Evolutionary conservation across 148 eudicot genomes (phyloP).

Genomic region (Camellia lanceoleosa): DNA sequence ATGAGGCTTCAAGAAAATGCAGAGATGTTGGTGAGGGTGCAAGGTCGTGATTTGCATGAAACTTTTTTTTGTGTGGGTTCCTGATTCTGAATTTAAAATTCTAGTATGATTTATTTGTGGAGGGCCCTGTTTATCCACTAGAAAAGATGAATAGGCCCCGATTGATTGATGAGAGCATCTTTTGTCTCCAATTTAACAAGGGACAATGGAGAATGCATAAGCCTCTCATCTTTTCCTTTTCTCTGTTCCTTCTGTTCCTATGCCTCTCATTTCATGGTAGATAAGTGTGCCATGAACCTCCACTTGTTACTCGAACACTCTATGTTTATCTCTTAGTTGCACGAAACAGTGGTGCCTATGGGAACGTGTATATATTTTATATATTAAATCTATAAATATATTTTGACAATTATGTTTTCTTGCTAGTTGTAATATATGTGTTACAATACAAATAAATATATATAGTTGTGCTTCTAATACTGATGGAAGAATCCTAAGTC

Average conservation of each 20-base stretch:
- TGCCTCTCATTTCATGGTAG: constrained; percentile 30
- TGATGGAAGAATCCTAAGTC: no score
- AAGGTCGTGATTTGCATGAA: constrained; percentile 31
- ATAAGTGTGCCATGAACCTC: constrained; percentile 40
- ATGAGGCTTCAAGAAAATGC: constrained; percentile 23
- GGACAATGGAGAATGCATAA: constrained; percentile 29
- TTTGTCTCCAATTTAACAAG: constrained; percentile 28
- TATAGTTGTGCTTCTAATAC: no score
- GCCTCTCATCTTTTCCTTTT: constrained; percentile 19
- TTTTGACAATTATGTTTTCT: no score
- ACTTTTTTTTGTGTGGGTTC: constrained; percentile 29
- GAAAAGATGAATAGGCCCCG: constrained; percentile 7
- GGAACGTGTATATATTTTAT: no score
- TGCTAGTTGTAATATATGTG: no score
- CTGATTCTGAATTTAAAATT: constrained; percentile 35
- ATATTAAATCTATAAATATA: no score
- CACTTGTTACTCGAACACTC: constrained; percentile 12
- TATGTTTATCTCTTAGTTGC: not conserved
- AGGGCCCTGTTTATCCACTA: constrained; percentile 31
- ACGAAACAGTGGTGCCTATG: no score
- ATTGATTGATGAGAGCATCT: constrained; percentile 20
- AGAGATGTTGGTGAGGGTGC: constrained; percentile 20
- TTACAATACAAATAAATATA: no score
- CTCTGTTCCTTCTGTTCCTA: constrained; percentile 11
- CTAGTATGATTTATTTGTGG: constrained; percentile 24